Conservation (phyloP, 140 eudicot species). For the Stevia rebaudiana region DNA sequence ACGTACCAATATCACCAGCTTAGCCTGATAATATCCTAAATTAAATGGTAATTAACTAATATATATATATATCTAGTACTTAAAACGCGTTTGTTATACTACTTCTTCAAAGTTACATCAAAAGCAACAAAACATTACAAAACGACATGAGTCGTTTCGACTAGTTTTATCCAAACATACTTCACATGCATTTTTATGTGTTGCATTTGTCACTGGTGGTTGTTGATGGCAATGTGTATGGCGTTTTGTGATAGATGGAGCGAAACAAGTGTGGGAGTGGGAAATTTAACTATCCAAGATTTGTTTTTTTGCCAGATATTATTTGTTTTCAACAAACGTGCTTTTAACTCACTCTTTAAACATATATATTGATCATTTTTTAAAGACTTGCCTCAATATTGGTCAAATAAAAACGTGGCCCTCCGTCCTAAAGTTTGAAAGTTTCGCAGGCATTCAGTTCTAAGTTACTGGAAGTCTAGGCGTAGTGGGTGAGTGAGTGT, state of each 20-base stretch:
- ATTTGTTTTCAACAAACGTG: slow-evolving; percentile 6
- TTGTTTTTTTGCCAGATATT: background rate
- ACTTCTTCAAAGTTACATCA: background rate
- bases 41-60: too few species aligned
- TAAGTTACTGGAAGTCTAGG: too few species aligned
- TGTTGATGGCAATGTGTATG: slow-evolving; percentile 13
- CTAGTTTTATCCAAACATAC: background rate
- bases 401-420: background rate
- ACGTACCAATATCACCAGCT: too few species aligned
- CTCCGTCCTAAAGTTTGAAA: too few species aligned
- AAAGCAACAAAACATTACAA: background rate
- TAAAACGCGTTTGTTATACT: too few species aligned
- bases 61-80: too few species aligned
- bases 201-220: background rate
- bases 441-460: too few species aligned
- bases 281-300: background rate
- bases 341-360: slow-evolving; percentile 10
- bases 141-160: background rate
- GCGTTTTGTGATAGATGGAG: background rate
- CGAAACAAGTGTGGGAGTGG: background rate
- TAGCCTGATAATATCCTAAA: too few species aligned
- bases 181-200: background rate
- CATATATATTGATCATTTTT: background rate
- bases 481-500: too few species aligned
- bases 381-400: background rate